phyloP scores from a whole-genome alignment of 192 early-diverging fungal genomes.

The Phycomyces blakesleeanus region DNA sequence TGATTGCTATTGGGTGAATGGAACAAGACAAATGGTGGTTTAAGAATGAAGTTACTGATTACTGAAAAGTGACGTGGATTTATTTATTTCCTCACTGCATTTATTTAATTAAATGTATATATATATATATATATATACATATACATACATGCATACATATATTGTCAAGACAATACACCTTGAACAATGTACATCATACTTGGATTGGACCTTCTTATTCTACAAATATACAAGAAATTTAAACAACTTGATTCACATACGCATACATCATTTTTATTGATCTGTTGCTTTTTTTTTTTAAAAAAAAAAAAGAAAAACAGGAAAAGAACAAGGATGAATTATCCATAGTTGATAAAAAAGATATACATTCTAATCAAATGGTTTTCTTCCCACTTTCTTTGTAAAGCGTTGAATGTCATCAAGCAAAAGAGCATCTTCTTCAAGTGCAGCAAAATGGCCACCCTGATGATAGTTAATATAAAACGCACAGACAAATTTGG shows the following conservation, averaged over 20 bases:
- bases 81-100: background rate
- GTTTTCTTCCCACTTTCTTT: constrained; percentile 7
- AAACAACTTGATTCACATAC: background rate
- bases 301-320: background rate
- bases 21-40: background rate
- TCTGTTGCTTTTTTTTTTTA: background rate
- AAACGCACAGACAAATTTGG: background rate
- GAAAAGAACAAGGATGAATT: background rate
- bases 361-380: background rate
- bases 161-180: background rate
- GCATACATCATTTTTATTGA: background rate
- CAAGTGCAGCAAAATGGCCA: constrained; percentile 66
- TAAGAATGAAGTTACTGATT: background rate
- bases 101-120: background rate
- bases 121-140: too few relatives aligned
- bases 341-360: background rate
- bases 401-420: constrained; percentile 44
- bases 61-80: background rate
- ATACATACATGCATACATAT: background rate
- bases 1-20: background rate
- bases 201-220: background rate
- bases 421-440: constrained; percentile 46
- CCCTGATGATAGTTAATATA: constrained; percentile 26
- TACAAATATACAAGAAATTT: background rate
- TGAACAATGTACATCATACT: background rate